Evolutionary conservation across 2,329 filamentous ascomycete species (phyloP), one percentile per base, ranked within the genome.

Genomic region (Alternaria sp.): DNA sequence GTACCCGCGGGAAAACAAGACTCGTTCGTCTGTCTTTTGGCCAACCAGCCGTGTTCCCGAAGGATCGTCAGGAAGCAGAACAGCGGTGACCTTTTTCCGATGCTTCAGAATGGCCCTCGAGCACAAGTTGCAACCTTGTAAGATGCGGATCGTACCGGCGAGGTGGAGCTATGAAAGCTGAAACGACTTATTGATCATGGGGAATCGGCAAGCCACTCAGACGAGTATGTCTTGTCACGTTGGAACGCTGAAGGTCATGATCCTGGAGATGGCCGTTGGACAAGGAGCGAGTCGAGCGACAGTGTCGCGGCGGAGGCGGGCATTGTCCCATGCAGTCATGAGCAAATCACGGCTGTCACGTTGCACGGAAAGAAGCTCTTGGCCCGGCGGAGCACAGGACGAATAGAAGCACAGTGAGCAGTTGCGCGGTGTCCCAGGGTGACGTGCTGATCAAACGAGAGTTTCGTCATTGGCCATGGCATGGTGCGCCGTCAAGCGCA

Each of bases 371-470:
- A 50, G 51, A 48, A 41, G 39, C 40, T 51, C 61, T 63, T 65
- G 60, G 58, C 59, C 59, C 56, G 56, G 56, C 57, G 51, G 52
- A 17, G 44, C 44, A 36, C 31, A 46, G 53, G 55, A 59, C 55
- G 45, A 62, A 57, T 60, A 44, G 58, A 56, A 59, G 59, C 51
- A 63, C 49, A 56, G 33, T 33, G 49, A 56, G 60, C 48, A 60
- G 56, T 56, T 59, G 45, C 41, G 52, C 40, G 56, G 55, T 39
- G 54, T 48, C 54, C 54, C 41, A 56, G 58, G 51, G 62, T 62
- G 58, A 56, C 42, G 63, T 52, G 64, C 37, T 60, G 64, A 70
- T 70, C 63, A 67, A 68, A 70, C 63, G 53, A 46, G 41, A 56
- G 44, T 33, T 46, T 49, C 40, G 41, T 59, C 41, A 62, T 63